A percentile compares a stretch with the other conserved stretches of the same genome.
phyloP scores from a whole-genome alignment of 768 basidiomycete species.

The Auricularia sp. region DNA sequence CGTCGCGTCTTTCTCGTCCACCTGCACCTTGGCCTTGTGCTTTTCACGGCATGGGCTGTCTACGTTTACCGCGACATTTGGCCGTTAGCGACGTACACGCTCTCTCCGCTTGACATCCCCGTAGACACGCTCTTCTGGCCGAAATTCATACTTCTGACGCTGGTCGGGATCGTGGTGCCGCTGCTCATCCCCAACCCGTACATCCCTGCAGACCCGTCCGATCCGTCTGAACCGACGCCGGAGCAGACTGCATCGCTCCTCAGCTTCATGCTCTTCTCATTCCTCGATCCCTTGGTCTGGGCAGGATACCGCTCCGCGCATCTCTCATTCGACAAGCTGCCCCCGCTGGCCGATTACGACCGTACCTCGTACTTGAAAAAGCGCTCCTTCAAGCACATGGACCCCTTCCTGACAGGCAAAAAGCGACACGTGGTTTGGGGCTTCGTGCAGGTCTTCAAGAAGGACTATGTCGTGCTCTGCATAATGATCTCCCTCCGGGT shows the following conservation, averaged over 20 bases:
- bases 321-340: conserved; percentile 32
- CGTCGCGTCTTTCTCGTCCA: neutral
- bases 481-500: conserved; percentile 12
- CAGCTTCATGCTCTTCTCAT: conserved; percentile 38
- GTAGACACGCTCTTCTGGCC: conserved; percentile 43
- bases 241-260: conserved; percentile 43
- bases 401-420: conserved; percentile 20
- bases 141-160: conserved; percentile 34
- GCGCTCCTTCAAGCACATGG: conserved; percentile 6
- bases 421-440: conserved; percentile 19
- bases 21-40: conserved; percentile 3
- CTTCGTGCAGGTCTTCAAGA: conserved; percentile 17
- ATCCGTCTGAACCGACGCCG: conserved; percentile 27
- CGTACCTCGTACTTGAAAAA: neutral
- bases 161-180: conserved; percentile 41
- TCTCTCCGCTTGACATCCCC: conserved; percentile 35
- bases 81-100: conserved; percentile 45
- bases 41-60: neutral
- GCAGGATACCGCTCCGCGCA: conserved; percentile 25
- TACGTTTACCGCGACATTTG: conserved; percentile 28
- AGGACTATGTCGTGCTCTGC: conserved; percentile 12
- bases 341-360: conserved; percentile 35
- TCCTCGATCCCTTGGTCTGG: conserved; percentile 42
- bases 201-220: conserved; percentile 44
- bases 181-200: conserved; percentile 47